Percentiles rank a stretch among this genome's conserved stretches.
Evolutionary conservation across 1,139 yeast genomes (phyloP).

Genomic region (Saccharomycopsis hybrid): DNA sequence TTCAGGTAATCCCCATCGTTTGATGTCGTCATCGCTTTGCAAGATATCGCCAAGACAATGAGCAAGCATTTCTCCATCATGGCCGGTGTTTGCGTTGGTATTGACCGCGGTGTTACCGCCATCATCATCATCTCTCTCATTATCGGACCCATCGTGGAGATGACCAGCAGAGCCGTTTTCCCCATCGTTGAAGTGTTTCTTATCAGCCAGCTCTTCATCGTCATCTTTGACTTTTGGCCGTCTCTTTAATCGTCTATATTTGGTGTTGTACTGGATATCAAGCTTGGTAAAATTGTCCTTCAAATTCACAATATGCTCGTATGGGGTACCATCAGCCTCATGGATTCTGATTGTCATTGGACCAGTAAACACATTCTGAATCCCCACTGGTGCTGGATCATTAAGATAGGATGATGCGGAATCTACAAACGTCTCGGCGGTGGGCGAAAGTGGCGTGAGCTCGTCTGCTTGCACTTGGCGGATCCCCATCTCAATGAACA

Average conservation of each 20-base stretch:
- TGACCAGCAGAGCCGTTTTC: constrained; percentile 7
- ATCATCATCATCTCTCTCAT: constrained; percentile 26
- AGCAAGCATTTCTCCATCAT: constrained; percentile 30
- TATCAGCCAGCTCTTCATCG: constrained; percentile 21
- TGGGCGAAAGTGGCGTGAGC: constrained; percentile 31
- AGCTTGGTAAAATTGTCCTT: constrained; percentile 80
- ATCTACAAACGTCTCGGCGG: constrained; percentile 32
- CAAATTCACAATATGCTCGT: constrained; percentile 91
- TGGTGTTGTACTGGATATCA: constrained; percentile 92
- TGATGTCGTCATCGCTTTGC: constrained; percentile 50
- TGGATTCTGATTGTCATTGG: constrained; percentile 97
- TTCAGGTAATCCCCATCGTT: constrained; percentile 69
- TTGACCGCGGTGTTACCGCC: constrained; percentile 23
- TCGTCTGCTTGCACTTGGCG: constrained; percentile 81
- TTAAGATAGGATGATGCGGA: constrained; percentile 33
- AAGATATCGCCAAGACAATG: constrained; percentile 79
- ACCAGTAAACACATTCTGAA: constrained; percentile 64
- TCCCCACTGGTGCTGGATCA: constrained; percentile 25
- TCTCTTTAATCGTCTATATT: constrained; percentile 68
- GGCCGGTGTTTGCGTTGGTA: constrained; percentile 21
- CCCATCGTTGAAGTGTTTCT: constrained; percentile 17
- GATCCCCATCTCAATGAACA: constrained; percentile 91
- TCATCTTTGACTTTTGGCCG: constrained; percentile 34
- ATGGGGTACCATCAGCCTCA: constrained; percentile 99
- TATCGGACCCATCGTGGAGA: constrained; percentile 20